Evolutionary conservation across 2,329 filamentous ascomycete genomes (phyloP).

Genomic region (Diaporthe vaccinii): DNA sequence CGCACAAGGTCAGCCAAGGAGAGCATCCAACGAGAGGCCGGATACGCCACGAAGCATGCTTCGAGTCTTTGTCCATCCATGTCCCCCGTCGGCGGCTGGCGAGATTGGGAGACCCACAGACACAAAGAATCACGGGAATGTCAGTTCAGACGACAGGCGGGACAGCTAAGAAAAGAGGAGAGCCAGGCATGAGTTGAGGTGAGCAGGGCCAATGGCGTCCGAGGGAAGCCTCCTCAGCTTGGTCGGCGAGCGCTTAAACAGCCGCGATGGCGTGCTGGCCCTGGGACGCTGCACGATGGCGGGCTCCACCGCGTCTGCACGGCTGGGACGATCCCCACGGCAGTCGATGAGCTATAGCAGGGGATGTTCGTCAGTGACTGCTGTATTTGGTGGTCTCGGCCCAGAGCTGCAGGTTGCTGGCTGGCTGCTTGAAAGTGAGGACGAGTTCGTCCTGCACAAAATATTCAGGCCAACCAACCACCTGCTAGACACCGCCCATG

Average conservation of each 20-base stretch:
- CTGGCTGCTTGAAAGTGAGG: background rate
- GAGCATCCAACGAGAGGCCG: slow-evolving; percentile 27
- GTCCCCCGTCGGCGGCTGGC: slow-evolving; percentile 21
- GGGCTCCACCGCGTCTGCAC: slow-evolving; percentile 25
- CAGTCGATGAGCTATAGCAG: slow-evolving; percentile 9
- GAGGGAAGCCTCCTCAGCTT: background rate
- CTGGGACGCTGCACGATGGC: background rate
- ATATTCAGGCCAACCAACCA: slow-evolving; percentile 1
- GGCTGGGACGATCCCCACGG: slow-evolving; percentile 16
- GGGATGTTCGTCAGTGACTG: background rate
- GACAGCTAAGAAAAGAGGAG: slow-evolving; percentile 13
- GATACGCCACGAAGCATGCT: slow-evolving; percentile 13
- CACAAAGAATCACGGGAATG: background rate
- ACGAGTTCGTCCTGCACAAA: background rate
- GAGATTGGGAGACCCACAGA: slow-evolving; percentile 29
- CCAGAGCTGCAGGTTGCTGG: background rate
- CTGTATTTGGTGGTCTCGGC: background rate
- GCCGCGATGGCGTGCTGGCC: slow-evolving; percentile 33
- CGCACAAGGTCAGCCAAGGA: background rate
- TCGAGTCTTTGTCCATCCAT: slow-evolving; percentile 10
- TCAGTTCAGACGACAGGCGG: slow-evolving; percentile 3
- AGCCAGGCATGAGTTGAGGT: background rate
- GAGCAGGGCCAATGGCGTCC: slow-evolving; percentile 6
- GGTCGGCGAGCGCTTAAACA: slow-evolving; percentile 30
- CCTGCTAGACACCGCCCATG: background rate